These are phyloP conservation scores for Nannizziopsis barbatae DNA, from an alignment of 2,329 filamentous ascomycete genomes.

Conservation along the genomic window DNA sequence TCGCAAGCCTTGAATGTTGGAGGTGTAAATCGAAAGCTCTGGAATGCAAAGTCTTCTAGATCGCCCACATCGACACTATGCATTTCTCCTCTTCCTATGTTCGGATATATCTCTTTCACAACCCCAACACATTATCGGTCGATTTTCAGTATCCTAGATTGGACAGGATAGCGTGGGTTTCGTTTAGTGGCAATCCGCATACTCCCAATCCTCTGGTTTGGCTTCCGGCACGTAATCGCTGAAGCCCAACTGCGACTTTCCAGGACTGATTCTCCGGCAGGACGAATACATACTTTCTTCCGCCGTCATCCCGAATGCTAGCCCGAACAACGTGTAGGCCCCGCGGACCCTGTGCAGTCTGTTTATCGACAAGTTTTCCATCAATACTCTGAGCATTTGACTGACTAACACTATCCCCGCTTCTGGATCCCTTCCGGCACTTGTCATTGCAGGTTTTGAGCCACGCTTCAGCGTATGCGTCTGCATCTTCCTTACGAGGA, in stretches of 20 bases:
- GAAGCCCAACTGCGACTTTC: conserved; percentile 51
- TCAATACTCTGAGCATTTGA: conserved; percentile 19
- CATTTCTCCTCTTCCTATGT: too few species aligned
- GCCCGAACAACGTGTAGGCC: conserved; percentile 48
- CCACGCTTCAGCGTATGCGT: conserved; percentile 52
- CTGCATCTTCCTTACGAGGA: conserved; percentile 54
- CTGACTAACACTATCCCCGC: conserved; percentile 23
- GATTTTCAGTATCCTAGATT: conserved; percentile 27
- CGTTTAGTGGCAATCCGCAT: conserved; percentile 40
- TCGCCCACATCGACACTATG: too few species aligned
- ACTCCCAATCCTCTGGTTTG: conserved; percentile 46
- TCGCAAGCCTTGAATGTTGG: too few species aligned
- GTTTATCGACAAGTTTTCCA: conserved; percentile 18
- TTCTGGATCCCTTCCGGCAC: conserved; percentile 41
- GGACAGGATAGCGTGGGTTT: conserved; percentile 32
- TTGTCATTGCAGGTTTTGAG: conserved; percentile 54
- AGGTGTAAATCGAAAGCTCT: too few species aligned
- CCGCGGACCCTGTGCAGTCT: conserved; percentile 35
- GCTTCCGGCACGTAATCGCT: conserved; percentile 45
- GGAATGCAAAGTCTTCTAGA: too few species aligned
- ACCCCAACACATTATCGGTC: neutral
- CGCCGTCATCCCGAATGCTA: conserved; percentile 48
- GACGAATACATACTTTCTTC: conserved; percentile 52
- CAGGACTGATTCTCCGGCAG: conserved; percentile 49
- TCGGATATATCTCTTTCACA: too few species aligned